Conservation (phyloP, 2,329 filamentous ascomycete genomes). For the Metarhizium humberi region DNA sequence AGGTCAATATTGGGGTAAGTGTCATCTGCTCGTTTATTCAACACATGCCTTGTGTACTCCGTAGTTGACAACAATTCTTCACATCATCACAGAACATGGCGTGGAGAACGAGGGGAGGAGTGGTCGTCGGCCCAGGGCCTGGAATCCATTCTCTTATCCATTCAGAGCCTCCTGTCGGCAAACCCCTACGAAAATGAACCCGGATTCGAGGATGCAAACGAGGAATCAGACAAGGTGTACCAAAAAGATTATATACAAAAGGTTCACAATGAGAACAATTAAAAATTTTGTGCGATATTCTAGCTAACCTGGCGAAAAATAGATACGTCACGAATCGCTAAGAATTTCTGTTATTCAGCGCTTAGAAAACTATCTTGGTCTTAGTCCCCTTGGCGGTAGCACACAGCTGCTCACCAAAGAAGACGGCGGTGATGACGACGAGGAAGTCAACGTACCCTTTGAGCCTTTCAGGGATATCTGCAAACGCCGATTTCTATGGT, state of each 20-base stretch:
- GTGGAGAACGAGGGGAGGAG: slow-evolving; percentile 79
- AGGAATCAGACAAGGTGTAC: slow-evolving; percentile 58
- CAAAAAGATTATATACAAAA: slow-evolving; percentile 73
- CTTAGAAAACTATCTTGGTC: slow-evolving; percentile 67
- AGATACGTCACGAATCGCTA: slow-evolving; percentile 88
- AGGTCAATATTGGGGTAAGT: slow-evolving; percentile 78
- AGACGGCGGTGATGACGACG: slow-evolving; percentile 36
- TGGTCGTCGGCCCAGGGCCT: slow-evolving; percentile 96
- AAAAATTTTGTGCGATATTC: background rate
- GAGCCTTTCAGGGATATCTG: slow-evolving; percentile 85
- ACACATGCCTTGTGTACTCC: background rate
- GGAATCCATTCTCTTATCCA: slow-evolving; percentile 88
- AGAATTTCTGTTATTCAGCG: slow-evolving; percentile 79
- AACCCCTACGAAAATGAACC: slow-evolving; percentile 97
- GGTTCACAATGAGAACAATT: slow-evolving; percentile 31
- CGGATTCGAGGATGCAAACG: slow-evolving; percentile 72
- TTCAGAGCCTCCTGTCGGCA: slow-evolving; percentile 88
- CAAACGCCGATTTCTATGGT: slow-evolving; percentile 92
- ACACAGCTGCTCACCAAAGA: slow-evolving; percentile 11
- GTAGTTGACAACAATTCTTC: background rate
- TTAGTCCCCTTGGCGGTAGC: slow-evolving; percentile 33
- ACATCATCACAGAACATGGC: slow-evolving; percentile 66
- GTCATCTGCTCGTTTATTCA: background rate
- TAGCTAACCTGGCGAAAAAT: slow-evolving; percentile 9
- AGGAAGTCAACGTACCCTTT: slow-evolving; percentile 53